These are phyloP conservation scores for Fusarium temperatum DNA, from an alignment of 2,329 filamentous ascomycete species.

Conservation along the genomic window DNA sequence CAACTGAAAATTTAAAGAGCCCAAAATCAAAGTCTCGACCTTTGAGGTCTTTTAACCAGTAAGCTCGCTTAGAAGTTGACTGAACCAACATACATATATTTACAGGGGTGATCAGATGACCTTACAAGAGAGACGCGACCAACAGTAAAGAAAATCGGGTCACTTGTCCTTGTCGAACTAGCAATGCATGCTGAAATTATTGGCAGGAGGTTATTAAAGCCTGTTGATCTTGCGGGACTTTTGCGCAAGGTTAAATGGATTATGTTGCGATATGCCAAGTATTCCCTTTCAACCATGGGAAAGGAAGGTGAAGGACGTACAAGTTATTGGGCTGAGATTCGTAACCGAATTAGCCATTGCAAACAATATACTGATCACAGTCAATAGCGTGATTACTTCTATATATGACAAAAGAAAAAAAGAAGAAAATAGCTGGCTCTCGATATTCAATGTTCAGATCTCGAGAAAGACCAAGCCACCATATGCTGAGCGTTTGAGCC, in stretches of 20 bases:
- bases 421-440: neutral
- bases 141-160: neutral
- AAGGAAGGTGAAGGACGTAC: neutral
- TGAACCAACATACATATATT: neutral
- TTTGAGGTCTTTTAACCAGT: rapidly evolving
- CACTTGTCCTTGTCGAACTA: neutral
- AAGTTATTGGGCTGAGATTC: rapidly evolving
- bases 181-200: neutral
- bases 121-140: neutral
- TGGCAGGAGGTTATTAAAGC: neutral
- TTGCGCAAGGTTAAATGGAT: neutral
- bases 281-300: rapidly evolving
- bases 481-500: rapidly evolving
- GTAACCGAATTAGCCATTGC: rapidly evolving
- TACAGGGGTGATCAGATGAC: rapidly evolving
- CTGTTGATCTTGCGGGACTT: neutral
- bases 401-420: rapidly evolving
- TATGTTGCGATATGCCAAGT: neutral
- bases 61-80: too few relatives aligned
- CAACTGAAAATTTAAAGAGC: rapidly evolving
- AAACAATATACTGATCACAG: neutral
- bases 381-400: rapidly evolving
- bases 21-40: neutral
- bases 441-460: rapidly evolving
- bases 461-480: rapidly evolving